These are phyloP conservation scores for Paxillus rubicundulus DNA, from an alignment of 768 basidiomycete genomes.

Conservation along the genomic window DNA sequence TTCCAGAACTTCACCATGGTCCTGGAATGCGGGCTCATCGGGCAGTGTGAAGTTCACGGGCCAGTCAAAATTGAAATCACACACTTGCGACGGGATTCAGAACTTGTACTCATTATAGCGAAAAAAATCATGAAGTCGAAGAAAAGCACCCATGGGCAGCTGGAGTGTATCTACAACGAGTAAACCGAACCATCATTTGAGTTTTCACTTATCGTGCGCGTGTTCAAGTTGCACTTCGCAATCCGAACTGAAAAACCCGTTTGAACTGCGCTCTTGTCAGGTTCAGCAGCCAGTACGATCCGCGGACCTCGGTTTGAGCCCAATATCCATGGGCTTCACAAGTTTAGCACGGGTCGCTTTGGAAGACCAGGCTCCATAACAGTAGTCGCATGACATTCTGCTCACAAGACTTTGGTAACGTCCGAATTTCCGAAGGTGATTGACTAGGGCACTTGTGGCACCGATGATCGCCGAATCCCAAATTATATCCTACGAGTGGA, in stretches of 20 bases:
- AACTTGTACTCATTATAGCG: background rate
- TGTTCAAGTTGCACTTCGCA: too few relatives aligned
- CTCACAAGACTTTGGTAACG: background rate
- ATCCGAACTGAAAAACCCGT: too few relatives aligned
- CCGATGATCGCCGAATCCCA: background rate
- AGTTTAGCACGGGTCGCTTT: background rate
- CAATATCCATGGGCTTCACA: background rate
- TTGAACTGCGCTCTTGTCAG: background rate
- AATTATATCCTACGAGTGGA: too few relatives aligned
- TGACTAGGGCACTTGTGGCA: constrained; percentile 3
- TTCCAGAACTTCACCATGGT: background rate
- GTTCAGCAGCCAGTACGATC: background rate
- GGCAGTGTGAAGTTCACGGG: background rate
- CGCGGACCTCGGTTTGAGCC: background rate
- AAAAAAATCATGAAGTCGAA: background rate
- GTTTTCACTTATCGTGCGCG: too few relatives aligned
- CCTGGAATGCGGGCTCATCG: background rate
- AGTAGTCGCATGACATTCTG: background rate
- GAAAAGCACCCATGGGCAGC: too few relatives aligned
- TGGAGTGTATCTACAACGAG: too few relatives aligned
- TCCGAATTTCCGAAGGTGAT: constrained; percentile 9
- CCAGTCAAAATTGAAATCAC: too few relatives aligned
- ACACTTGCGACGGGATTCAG: background rate
- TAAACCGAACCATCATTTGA: too few relatives aligned
- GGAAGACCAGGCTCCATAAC: too few relatives aligned